Conservation (phyloP, 2,329 filamentous ascomycete species). For the Incumbomyces delicatus region DNA sequence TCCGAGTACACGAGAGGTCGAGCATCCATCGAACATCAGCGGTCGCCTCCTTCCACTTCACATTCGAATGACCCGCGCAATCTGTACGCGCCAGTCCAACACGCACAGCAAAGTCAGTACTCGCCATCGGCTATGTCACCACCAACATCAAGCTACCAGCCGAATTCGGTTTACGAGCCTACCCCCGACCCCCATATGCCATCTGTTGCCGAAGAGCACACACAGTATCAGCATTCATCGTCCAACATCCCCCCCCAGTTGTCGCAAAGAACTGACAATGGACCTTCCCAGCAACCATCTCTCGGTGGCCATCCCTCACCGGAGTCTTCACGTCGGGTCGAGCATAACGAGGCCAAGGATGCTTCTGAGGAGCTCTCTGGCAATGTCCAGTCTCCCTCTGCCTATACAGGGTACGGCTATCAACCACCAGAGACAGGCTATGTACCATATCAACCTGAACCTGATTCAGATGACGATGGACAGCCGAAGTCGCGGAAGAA, state of each 20-base stretch:
- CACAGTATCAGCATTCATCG: background rate
- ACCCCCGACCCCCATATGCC: background rate
- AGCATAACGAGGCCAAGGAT: background rate
- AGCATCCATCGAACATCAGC: slow-evolving; percentile 40
- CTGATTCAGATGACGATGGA: slow-evolving; percentile 44
- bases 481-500: slow-evolving; percentile 51
- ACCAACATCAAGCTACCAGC: slow-evolving; percentile 10
- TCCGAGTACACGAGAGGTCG: slow-evolving; percentile 42
- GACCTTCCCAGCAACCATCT: slow-evolving; percentile 2
- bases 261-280: background rate
- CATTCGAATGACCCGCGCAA: slow-evolving; percentile 15
- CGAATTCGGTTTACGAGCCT: slow-evolving; percentile 7
- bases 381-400: slow-evolving; percentile 18
- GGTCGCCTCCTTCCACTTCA: slow-evolving; percentile 30
- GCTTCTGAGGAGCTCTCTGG: background rate
- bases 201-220: background rate
- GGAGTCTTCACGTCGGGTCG: background rate
- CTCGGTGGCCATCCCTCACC: slow-evolving; percentile 9
- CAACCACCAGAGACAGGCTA: slow-evolving; percentile 28
- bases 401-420: slow-evolving; percentile 15
- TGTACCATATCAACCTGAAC: slow-evolving; percentile 25
- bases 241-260: background rate
- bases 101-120: slow-evolving; percentile 27
- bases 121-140: slow-evolving; percentile 18
- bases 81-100: slow-evolving; percentile 26